Conservation (phyloP, 1,284 basidiomycete species). For the Ustilago vetiveriae region DNA sequence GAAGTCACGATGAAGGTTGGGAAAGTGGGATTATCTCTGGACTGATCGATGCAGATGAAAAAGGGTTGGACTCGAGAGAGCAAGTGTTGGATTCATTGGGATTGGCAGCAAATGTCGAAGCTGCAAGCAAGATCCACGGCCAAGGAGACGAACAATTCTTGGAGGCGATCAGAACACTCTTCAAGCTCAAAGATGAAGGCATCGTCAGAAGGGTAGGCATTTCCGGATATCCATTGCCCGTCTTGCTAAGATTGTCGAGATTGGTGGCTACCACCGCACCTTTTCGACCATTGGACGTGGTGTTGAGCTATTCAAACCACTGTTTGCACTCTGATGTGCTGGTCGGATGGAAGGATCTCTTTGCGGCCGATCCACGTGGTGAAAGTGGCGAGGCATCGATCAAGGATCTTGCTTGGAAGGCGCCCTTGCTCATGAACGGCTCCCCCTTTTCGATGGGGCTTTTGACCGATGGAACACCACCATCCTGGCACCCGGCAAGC, state of each 20-base stretch:
- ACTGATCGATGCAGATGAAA: conserved; percentile 16
- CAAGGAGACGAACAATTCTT: conserved; percentile 83
- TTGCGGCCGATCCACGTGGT: conserved; percentile 38
- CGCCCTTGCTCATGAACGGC: conserved; percentile 78
- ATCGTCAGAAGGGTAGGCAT: conserved; percentile 83
- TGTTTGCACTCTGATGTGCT: conserved; percentile 63
- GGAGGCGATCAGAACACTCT: conserved; percentile 77
- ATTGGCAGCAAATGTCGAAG: conserved; percentile 68
- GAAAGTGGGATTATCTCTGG: conserved; percentile 49
- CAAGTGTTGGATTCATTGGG: conserved; percentile 50
- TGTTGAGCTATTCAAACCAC: conserved; percentile 64
- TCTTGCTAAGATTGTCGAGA: conserved; percentile 82
- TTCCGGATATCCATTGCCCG: conserved; percentile 88
- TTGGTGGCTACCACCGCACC: conserved; percentile 71
- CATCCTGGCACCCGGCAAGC: conserved; percentile 87
- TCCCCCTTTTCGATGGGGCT: conserved; percentile 93
- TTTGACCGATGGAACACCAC: conserved; percentile 75
- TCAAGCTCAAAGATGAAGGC: conserved; percentile 80
- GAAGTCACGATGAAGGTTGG: conserved; percentile 59
- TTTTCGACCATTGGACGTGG: conserved; percentile 65
- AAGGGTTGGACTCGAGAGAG: conserved; percentile 15
- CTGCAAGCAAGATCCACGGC: conserved; percentile 75
- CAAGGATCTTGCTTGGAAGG: conserved; percentile 37
- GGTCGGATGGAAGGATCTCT: conserved; percentile 46
- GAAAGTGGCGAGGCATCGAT: not conserved